These are phyloP conservation scores for Colletotrichum sp. DNA, from an alignment of 2,329 filamentous ascomycete genomes.

Conservation along the genomic window DNA sequence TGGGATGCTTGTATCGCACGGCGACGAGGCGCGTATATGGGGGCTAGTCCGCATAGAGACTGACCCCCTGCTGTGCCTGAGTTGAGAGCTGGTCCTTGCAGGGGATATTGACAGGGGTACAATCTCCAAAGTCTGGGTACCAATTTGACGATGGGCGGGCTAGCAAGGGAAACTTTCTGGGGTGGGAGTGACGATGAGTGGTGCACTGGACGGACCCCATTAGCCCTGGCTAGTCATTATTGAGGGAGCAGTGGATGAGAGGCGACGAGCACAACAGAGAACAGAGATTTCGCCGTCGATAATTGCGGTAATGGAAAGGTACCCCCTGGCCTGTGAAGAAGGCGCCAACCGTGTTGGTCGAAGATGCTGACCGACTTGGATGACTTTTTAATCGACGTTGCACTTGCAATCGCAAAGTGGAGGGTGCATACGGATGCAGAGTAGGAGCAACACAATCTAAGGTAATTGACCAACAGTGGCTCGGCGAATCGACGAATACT, in stretches of 20 bases:
- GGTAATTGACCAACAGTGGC: neutral
- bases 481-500: neutral
- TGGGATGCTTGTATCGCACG: constrained; percentile 1
- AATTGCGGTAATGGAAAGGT: neutral
- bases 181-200: neutral
- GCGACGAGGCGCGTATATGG: neutral
- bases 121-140: constrained; percentile 12
- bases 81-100: constrained; percentile 4
- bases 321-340: neutral
- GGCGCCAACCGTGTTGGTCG: neutral
- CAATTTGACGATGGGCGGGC: constrained; percentile 16
- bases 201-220: neutral
- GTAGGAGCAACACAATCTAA: neutral
- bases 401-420: neutral
- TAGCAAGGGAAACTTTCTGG: constrained; percentile 7
- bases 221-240: neutral
- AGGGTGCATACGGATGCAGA: neutral
- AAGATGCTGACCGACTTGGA: neutral
- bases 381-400: neutral
- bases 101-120: constrained; percentile 5
- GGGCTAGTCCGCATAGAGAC: neutral
- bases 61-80: constrained; percentile 1
- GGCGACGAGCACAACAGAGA: neutral
- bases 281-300: neutral
- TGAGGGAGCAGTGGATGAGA: neutral